These are phyloP conservation scores for Danielia reshetovae DNA, from an alignment of 805 yeast genomes.

Conservation along the genomic window DNA sequence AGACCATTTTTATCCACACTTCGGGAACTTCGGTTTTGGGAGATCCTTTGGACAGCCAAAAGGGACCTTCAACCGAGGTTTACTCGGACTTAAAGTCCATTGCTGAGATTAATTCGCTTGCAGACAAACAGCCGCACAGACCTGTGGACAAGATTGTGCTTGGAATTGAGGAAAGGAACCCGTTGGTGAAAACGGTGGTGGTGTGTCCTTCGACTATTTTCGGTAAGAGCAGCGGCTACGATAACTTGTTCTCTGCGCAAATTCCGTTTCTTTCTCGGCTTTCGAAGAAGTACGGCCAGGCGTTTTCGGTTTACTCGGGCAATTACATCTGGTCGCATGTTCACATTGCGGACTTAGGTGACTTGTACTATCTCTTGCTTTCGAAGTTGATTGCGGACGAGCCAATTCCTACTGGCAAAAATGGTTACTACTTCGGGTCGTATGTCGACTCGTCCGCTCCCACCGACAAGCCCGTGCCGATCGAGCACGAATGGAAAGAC, in stretches of 20 bases:
- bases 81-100: slow-evolving; percentile 22
- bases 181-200: slow-evolving; percentile 25
- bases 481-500: slow-evolving; percentile 26
- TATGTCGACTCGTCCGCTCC: slow-evolving; percentile 10
- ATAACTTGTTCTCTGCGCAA: slow-evolving; percentile 24
- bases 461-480: slow-evolving; percentile 6
- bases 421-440: slow-evolving; percentile 36
- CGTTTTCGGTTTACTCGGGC: slow-evolving; percentile 27
- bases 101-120: slow-evolving; percentile 23
- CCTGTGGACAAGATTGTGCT: slow-evolving; percentile 28
- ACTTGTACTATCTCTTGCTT: slow-evolving; percentile 23
- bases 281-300: slow-evolving; percentile 16
- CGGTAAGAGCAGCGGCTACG: slow-evolving; percentile 30
- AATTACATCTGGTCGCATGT: slow-evolving; percentile 32
- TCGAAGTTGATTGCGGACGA: slow-evolving; percentile 18
- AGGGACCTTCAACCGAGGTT: slow-evolving; percentile 17
- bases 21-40: slow-evolving; percentile 33
- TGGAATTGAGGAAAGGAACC: slow-evolving; percentile 25
- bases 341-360: slow-evolving; percentile 32
- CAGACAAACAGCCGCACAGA: slow-evolving; percentile 27
- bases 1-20: slow-evolving; percentile 30
- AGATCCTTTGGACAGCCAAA: slow-evolving; percentile 14
- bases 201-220: slow-evolving; percentile 33
- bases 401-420: slow-evolving; percentile 22
- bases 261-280: slow-evolving; percentile 23